phyloP scores from a whole-genome alignment of 345 rosid genomes.

The Brassica nigra region DNA sequence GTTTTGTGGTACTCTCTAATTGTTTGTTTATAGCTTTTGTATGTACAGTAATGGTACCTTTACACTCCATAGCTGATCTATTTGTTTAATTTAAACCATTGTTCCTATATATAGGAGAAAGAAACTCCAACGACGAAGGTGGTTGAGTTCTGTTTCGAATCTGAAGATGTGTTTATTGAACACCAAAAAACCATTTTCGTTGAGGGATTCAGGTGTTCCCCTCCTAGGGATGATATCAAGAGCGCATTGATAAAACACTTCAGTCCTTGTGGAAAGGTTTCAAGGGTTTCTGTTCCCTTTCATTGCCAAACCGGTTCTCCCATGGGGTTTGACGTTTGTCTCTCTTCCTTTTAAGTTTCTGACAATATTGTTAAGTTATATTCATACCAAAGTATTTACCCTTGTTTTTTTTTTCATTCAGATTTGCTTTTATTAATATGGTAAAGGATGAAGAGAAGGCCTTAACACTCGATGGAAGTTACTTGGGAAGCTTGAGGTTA shows the following conservation, averaged over 20 bases:
- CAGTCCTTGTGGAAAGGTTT: conserved; percentile 58
- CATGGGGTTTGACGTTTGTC: conserved; percentile 40
- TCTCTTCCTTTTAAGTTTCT: background rate
- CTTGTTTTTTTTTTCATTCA: conserved; percentile 28
- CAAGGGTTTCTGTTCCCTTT: conserved; percentile 50
- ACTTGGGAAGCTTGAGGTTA: conserved; percentile 51
- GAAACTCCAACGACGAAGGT: background rate
- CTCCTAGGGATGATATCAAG: conserved; percentile 54
- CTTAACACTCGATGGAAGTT: conserved; percentile 53
- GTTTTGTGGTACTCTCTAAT: too few species aligned
- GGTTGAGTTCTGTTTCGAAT: background rate
- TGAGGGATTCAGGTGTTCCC: conserved; percentile 54
- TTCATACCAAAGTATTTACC: background rate
- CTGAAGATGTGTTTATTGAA: background rate
- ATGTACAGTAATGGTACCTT: background rate
- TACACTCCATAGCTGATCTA: background rate
- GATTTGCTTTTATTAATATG: conserved; percentile 65
- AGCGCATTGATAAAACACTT: conserved; percentile 55
- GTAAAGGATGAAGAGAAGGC: conserved; percentile 49
- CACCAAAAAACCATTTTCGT: conserved; percentile 40
- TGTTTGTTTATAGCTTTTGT: too few species aligned
- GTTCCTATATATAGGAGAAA: background rate
- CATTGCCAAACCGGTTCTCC: conserved; percentile 57
- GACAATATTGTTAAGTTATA: background rate
- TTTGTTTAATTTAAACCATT: background rate